Evolutionary conservation across 176 grass and related monocot species (phyloP), one percentile per base, ranked within the genome.

Genomic region (Musa troglodytarum): DNA sequence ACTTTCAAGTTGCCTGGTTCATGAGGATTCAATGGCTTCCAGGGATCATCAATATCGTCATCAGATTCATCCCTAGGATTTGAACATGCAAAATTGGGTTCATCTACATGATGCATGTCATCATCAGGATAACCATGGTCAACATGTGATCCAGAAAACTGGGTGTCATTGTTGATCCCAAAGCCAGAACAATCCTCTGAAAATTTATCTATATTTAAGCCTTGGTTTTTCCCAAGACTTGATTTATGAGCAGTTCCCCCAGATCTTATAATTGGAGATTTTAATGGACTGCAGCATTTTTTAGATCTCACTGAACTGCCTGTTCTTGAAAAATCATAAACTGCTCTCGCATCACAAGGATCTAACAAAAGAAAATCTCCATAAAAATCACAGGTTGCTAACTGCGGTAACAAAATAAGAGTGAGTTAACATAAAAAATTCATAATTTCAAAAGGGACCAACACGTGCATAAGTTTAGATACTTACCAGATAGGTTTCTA

Each of bases 401-500:
- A 87, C 95, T 99, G 86, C 74, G 86, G 61, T 29, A 72, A 51
- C 79, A 79, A 80, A 85, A 11, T 11, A 70, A 94, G 20, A 76
- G 59, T 53, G 49, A 53, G 49, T 23, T 80, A 51, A 43, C 64
- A 83, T 58, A 19, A 66, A 91, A 72, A 66, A 72, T 54, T 52
- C 28, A 61, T 9, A 34, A 62, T 50, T 49, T 49, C 15, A 59
- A 7, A 29, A 20, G 15, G 7, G 11, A 17, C 54, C 24, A 69
- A 59, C 9, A 53, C 9, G 21, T 70, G 68, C 34, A 34, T 19
- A 26, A 28, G 63, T 34, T 69, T 19, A 81, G 74, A 23, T 81
- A 76, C 3, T 77, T 94, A 99, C 95, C 95, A 94, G 83, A 83
- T 99, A 99, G 0, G 84, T 86, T 79, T 94, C 88, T 69, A 99